These are phyloP conservation scores for Amanita fuliginea DNA, from an alignment of 768 basidiomycete species.

Conservation along the genomic window DNA sequence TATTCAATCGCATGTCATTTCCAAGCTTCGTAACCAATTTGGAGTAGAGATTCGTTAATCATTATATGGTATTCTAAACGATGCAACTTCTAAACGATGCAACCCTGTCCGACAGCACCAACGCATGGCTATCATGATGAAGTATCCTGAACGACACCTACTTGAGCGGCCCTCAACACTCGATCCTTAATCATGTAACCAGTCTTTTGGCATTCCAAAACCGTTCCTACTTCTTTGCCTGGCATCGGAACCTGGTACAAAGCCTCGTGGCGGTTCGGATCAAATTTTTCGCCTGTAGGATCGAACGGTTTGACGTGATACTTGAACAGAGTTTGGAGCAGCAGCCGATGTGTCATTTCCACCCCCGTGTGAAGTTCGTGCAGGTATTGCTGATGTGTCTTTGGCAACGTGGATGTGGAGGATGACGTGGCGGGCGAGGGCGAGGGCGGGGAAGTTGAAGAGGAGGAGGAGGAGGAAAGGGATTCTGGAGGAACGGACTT, in stretches of 20 bases:
- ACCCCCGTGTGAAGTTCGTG: conserved; percentile 78
- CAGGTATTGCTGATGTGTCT: conserved; percentile 48
- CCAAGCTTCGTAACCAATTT: conserved; percentile 46
- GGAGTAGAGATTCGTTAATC: conserved; percentile 79
- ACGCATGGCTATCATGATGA: conserved; percentile 16
- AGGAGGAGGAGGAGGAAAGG: too few relatives aligned
- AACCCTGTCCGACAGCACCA: conserved; percentile 11
- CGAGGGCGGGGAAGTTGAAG: conserved; percentile 30
- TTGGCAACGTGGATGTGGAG: conserved; percentile 28
- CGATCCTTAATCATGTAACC: conserved; percentile 95
- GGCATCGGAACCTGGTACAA: conserved; percentile 88
- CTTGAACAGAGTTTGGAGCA: conserved; percentile 83
- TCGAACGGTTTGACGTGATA: conserved; percentile 90
- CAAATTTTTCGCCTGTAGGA: conserved; percentile 85
- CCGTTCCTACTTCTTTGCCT: conserved; percentile 81
- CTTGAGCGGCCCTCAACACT: conserved; percentile 88
- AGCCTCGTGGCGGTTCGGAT: conserved; percentile 94
- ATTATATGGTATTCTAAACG: conserved; percentile 14
- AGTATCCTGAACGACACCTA: conserved; percentile 81
- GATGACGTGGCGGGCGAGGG: conserved; percentile 19
- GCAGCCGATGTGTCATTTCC: conserved; percentile 81
- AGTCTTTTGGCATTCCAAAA: conserved; percentile 82
- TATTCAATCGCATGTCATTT: conserved; percentile 56
- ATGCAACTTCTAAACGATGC: conserved; percentile 12
- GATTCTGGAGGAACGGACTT: conserved; percentile 46